Percentiles rank a stretch among this genome's conserved stretches.
phyloP scores from a whole-genome alignment of 805 yeast genomes.

The Geotrichum ghanense region DNA sequence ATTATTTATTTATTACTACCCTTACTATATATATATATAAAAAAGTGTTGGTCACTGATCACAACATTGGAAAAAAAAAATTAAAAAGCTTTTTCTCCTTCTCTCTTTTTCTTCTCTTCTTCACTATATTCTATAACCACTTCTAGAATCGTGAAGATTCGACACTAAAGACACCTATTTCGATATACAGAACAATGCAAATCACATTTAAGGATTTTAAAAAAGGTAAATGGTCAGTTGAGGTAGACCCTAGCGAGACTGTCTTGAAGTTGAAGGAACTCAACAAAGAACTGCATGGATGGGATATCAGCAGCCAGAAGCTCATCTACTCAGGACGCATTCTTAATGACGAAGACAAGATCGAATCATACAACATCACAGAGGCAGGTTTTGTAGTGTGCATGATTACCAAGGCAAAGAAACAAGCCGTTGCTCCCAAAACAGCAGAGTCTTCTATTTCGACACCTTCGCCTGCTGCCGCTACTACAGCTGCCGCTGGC shows the following conservation, averaged over 20 bases:
- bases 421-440: conserved; percentile 16
- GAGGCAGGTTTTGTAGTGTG: conserved; percentile 80
- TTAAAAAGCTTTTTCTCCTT: neutral
- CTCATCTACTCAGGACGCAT: conserved; percentile 90
- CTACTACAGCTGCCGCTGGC: conserved; percentile 7
- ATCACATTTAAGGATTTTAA: conserved; percentile 83
- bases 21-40: no score
- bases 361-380: conserved; percentile 64
- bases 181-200: conserved; percentile 40
- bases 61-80: neutral
- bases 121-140: neutral
- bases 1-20: neutral
- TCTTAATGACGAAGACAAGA: conserved; percentile 67
- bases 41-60: no score
- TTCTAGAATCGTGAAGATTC: neutral
- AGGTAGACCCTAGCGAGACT: conserved; percentile 56
- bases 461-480: conserved; percentile 8
- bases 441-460: conserved; percentile 7
- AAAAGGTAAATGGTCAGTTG: conserved; percentile 76
- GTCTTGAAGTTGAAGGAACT: conserved; percentile 45
- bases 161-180: no score
- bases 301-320: conserved; percentile 67
- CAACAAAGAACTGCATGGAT: conserved; percentile 55
- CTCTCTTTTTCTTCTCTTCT: neutral
- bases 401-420: conserved; percentile 43